phyloP scores from a whole-genome alignment of 495 filamentous ascomycete species.

The Halenospora varia region DNA sequence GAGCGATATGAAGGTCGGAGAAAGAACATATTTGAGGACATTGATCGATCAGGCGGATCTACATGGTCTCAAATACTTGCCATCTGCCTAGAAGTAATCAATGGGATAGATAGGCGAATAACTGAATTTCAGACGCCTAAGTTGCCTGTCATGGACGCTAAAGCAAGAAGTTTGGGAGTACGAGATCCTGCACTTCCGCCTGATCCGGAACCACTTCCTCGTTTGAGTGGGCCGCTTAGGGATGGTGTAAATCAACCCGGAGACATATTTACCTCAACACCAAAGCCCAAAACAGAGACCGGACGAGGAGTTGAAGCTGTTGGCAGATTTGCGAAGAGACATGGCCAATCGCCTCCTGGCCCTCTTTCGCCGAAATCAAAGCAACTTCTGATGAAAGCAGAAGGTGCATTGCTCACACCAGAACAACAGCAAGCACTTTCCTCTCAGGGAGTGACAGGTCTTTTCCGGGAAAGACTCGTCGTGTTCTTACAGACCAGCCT shows the following conservation, averaged over 20 bases:
- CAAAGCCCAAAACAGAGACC: constrained; percentile 42
- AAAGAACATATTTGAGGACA: constrained; percentile 80
- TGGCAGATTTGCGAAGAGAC: constrained; percentile 50
- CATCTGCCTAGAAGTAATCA: constrained; percentile 62
- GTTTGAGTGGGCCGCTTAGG: constrained; percentile 48
- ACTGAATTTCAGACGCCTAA: constrained; percentile 16
- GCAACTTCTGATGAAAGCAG: constrained; percentile 29
- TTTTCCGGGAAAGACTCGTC: constrained; percentile 32
- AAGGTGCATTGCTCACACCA: constrained; percentile 37
- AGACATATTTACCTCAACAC: constrained; percentile 49
- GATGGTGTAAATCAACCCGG: constrained; percentile 33
- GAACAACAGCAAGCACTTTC: constrained; percentile 40
- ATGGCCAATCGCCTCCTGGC: constrained; percentile 43
- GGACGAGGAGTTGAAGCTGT: constrained; percentile 49
- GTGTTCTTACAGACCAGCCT: constrained; percentile 45
- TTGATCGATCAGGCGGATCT: constrained; percentile 73
- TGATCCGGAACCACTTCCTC: constrained; percentile 37
- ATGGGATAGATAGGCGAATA: constrained; percentile 46
- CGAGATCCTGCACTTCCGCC: background rate
- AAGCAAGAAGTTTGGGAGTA: background rate
- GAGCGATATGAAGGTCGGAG: constrained; percentile 67
- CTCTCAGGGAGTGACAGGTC: constrained; percentile 34
- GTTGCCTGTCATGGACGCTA: background rate
- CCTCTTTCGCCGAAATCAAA: constrained; percentile 31
- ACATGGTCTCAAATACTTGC: constrained; percentile 77